Base-by-base conservation (phyloP, 2,329 filamentous ascomycete genomes). In the Fusarium sp. region DNA sequence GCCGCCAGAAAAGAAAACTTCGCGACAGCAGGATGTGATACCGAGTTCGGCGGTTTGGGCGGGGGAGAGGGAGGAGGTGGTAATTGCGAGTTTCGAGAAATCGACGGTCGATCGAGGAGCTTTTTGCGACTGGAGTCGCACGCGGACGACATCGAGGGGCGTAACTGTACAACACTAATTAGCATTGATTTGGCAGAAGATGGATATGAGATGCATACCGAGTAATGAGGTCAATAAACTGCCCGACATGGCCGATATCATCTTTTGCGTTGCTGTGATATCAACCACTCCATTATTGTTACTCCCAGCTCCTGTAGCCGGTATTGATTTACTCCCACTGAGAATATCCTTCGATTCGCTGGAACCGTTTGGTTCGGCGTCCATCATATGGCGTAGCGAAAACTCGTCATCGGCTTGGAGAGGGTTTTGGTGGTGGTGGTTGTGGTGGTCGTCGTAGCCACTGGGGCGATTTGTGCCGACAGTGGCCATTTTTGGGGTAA, bases 1-100 rank as follows among this genome's bases (percentile, higher is more conserved):
- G 78, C 97, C 95, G 73, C 94, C 95, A 70, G 95, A 90, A 86
- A 97, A 99, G 81, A 98, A 99, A 38, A 99, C 95, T 81, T 99
- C 95, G 67, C 96, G 91, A 79, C 96, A 99, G 82, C 96, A 99
- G 41, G 95, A 91, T 18, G 95, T 97, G 59, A 98, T 93, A 67
- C 96, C 96, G 53, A 98, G 88, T 77, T 95, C 93, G 33, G 92
- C 81, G 5, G 88, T 90, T 60, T 94, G 93, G 52, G 96, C 88
- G 71, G 91, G 89, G 69, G 89, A 90, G 73, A 91, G 79, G 78
- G 88, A 90, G 74, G 87, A 78, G 74, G 87, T 83, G 75, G 87
- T 81, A 78, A 90, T 73, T 75, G 88, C 80, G 79, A 91, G 80
- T 81, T 86, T 84, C 78, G 87, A 83, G 73, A 89, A 85, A 76